Evolutionary conservation across 2,329 filamentous ascomycete genomes (phyloP).

Genomic region (Sporothrix brunneoviolacea): DNA sequence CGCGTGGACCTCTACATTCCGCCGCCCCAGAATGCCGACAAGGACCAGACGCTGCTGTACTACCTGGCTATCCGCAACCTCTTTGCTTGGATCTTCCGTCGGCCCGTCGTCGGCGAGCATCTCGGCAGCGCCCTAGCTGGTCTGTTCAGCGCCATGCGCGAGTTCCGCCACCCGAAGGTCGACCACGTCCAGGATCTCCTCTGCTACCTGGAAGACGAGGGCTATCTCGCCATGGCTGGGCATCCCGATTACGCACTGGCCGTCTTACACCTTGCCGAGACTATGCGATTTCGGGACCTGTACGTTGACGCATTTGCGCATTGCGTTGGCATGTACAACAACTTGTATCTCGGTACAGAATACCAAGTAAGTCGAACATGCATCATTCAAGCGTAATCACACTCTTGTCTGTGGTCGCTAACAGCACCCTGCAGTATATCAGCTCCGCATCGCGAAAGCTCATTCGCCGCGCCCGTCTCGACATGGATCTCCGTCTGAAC

Average conservation of each 20-base stretch:
- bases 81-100: constrained; percentile 62
- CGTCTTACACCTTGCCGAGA: constrained; percentile 60
- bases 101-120: constrained; percentile 59
- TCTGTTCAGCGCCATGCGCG: constrained; percentile 58
- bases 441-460: constrained; percentile 54
- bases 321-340: constrained; percentile 69
- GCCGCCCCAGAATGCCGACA: constrained; percentile 46
- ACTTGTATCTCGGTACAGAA: constrained; percentile 49
- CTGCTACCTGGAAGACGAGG: constrained; percentile 60
- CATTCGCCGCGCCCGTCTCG: constrained; percentile 54
- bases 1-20: constrained; percentile 63
- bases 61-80: constrained; percentile 68
- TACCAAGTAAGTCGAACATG: constrained; percentile 46
- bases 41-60: constrained; percentile 51
- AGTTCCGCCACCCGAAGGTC: constrained; percentile 47
- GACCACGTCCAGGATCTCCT: constrained; percentile 57
- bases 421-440: constrained; percentile 33
- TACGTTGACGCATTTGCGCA: constrained; percentile 71
- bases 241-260: constrained; percentile 63
- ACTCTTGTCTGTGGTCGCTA: neutral
- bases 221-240: constrained; percentile 61
- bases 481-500: constrained; percentile 58
- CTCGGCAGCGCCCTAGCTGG: constrained; percentile 58
- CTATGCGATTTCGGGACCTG: constrained; percentile 54
- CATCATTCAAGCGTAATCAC: neutral